Evolutionary conservation across 2,329 filamentous ascomycete genomes (phyloP), one percentile per base, ranked within the genome.

Genomic region (Bipolaris gigantea): DNA sequence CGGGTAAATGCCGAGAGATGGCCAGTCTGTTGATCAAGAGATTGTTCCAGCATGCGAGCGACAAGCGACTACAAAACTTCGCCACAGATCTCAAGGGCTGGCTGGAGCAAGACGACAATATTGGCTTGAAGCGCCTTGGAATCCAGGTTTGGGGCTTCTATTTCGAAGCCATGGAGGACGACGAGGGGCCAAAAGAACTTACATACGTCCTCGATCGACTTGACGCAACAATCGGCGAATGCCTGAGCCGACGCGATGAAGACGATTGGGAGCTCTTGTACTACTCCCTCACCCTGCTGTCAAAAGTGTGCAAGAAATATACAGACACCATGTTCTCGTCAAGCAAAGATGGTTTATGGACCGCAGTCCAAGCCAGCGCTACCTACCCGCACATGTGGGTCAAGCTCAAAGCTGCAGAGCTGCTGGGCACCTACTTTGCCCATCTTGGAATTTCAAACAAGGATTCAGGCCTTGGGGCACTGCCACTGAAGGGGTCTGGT

Each of bases 81-180:
- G 76, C 94, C 34, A 77, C 77, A 0, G 81, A 92, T 40, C 78
- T 97, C 51, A 84, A 85, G 54, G 81, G 83, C 1, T 97, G 92
- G 91, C 71, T 94, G 16, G 85, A 85, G 51, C 87, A 92, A 64
- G 84, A 86, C 7, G 86, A 88, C 9, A 92, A 95, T 60, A 68
- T 83, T 15, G 80, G 87, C 0, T 83, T 96, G 23, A 80, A 87
- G 45, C 85, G 86, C 55, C 83, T 93, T 19, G 89, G 88, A 1
- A 79, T 97, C 48, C 89, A 94, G 70, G 85, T 89, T 27, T 96
- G 92, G 77, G 83, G 86, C 1, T 85, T 94, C 46, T 96, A 93
- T 73, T 89, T 96, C 53, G 89, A 94, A 55, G 83, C 83, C 0
- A 52, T 63, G 30, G 62, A 61, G 9, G 53, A 56, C 3, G 82